phyloP scores from a whole-genome alignment of 106 monocot genomes.

The Narthecium ossifragum region DNA sequence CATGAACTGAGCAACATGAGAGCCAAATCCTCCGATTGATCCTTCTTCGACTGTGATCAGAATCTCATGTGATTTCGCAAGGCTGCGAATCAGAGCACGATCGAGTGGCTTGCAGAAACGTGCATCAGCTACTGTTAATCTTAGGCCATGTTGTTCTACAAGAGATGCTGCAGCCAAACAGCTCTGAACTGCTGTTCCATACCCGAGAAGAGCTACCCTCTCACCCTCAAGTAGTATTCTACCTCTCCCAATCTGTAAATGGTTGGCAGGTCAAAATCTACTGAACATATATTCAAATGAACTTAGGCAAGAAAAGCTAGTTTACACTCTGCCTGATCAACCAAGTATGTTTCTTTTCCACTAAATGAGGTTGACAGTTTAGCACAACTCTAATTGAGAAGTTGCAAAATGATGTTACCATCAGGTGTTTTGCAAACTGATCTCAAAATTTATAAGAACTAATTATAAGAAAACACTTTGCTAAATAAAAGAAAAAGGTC shows the following conservation, averaged over 20 bases:
- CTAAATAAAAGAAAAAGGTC: too few relatives aligned
- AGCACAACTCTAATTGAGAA: too few relatives aligned
- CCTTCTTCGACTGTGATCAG: conserved; percentile 94
- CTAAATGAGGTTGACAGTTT: too few relatives aligned
- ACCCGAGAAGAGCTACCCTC: conserved; percentile 82
- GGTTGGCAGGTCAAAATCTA: not conserved
- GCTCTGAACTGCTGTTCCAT: conserved; percentile 86
- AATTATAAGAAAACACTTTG: too few relatives aligned
- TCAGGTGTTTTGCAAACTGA: too few relatives aligned
- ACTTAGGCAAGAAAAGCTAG: too few relatives aligned
- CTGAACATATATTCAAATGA: too few relatives aligned
- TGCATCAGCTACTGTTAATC: conserved; percentile 84
- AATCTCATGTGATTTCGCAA: conserved; percentile 66
- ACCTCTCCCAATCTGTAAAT: conserved; percentile 73
- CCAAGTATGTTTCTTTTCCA: too few relatives aligned
- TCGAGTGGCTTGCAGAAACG: conserved; percentile 95
- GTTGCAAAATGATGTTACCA: too few relatives aligned
- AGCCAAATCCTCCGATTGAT: conserved; percentile 86
- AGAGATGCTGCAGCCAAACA: conserved; percentile 70
- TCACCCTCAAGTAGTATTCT: conserved; percentile 72
- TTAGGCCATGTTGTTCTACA: conserved; percentile 47
- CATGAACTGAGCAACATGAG: conserved; percentile 94
- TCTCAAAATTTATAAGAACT: too few relatives aligned
- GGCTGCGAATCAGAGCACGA: conserved; percentile 53
- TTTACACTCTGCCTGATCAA: too few relatives aligned